Percentiles rank a stretch among this genome's conserved stretches.
Evolutionary conservation across 306 rosid species (phyloP).

Genomic region (Echinosophora koreensis): DNA sequence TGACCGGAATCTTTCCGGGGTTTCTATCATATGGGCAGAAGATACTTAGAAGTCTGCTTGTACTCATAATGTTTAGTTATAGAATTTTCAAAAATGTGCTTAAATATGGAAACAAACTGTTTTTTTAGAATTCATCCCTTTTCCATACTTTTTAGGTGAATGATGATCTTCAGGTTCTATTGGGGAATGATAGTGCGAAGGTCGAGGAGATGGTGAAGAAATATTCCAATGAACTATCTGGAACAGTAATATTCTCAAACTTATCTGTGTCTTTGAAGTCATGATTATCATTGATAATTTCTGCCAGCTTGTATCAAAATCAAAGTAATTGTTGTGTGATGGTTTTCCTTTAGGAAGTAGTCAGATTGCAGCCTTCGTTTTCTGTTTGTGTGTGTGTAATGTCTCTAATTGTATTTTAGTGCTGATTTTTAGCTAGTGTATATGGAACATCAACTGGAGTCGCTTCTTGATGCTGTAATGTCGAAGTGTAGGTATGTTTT

Average conservation of each 20-base stretch:
- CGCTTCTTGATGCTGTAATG: constrained; percentile 68
- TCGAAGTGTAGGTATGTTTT: constrained; percentile 71
- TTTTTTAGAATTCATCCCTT: not conserved
- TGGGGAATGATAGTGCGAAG: constrained; percentile 58
- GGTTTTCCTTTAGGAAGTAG: not conserved
- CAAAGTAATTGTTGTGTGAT: constrained; percentile 1
- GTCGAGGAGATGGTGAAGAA: constrained; percentile 62
- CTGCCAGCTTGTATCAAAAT: not conserved
- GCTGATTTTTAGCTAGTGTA: constrained; percentile 66
- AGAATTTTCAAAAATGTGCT: constrained; percentile 23
- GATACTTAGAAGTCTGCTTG: constrained; percentile 33
- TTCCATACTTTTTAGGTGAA: constrained; percentile 55
- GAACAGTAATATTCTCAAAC: constrained; percentile 63
- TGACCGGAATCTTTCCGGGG: no score
- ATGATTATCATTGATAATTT: constrained; percentile 22
- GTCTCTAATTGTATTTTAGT: constrained; percentile 29
- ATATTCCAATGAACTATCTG: constrained; percentile 63
- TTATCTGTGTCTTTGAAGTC: constrained; percentile 10
- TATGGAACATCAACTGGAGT: constrained; percentile 83
- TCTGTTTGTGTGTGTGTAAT: not conserved
- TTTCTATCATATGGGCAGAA: not conserved
- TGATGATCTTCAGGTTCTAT: constrained; percentile 60
- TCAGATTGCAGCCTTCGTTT: constrained; percentile 6
- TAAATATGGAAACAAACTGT: constrained; percentile 26
- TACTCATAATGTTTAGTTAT: constrained; percentile 7